phyloP scores from a whole-genome alignment of 768 basidiomycete genomes.

The Mycena venus region DNA sequence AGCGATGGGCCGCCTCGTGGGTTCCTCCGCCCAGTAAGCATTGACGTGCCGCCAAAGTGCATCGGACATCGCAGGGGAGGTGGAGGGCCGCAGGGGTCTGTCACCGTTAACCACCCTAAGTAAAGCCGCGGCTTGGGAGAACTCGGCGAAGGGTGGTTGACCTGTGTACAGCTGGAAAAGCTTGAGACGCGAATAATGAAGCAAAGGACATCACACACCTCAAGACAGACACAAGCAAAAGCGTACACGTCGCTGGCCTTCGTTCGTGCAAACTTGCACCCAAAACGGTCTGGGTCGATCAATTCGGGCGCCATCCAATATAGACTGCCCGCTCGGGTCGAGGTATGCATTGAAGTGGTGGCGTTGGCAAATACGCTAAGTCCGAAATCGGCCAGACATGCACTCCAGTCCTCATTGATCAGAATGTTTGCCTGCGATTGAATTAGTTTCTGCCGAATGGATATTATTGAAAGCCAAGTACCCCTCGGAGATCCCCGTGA shows the following conservation, averaged over 20 bases:
- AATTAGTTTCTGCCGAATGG: not conserved
- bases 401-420: slow-evolving; percentile 45
- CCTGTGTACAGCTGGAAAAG: slow-evolving; percentile 15
- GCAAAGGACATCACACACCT: slow-evolving; percentile 34
- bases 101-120: slow-evolving; percentile 7
- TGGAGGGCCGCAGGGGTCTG: not conserved
- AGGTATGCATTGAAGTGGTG: slow-evolving; percentile 40
- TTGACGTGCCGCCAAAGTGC: not conserved
- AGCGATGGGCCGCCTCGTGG: not conserved
- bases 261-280: slow-evolving; percentile 40
- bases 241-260: slow-evolving; percentile 47
- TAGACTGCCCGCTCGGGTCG: slow-evolving; percentile 42
- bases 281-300: slow-evolving; percentile 45
- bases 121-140: slow-evolving; percentile 6
- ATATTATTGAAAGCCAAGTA: slow-evolving; percentile 2
- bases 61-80: slow-evolving; percentile 1
- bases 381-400: slow-evolving; percentile 52
- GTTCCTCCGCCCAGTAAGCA: not conserved
- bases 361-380: slow-evolving; percentile 46
- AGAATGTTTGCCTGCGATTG: slow-evolving; percentile 44
- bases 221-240: slow-evolving; percentile 48
- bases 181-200: not conserved
- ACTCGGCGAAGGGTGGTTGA: slow-evolving; percentile 8
- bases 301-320: slow-evolving; percentile 55
- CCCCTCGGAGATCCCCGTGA: slow-evolving; percentile 38